A percentile compares a stretch with the other conserved stretches of the same genome.
Evolutionary conservation across 164 flowering plant species (phyloP).

Genomic region (Buxus sempervirens): DNA sequence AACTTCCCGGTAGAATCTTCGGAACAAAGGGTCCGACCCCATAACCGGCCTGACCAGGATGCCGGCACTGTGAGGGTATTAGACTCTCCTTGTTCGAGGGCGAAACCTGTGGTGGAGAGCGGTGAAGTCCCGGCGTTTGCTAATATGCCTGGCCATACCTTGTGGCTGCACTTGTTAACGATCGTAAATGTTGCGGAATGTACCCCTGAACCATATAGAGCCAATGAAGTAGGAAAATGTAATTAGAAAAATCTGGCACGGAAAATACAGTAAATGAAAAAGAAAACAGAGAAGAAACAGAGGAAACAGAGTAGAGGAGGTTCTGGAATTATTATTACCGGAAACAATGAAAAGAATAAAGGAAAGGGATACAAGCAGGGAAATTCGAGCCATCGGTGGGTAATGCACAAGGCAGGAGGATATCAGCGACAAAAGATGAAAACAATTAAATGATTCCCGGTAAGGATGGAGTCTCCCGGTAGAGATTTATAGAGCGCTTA

Average conservation of each 20-base stretch:
- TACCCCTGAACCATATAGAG: conserved; percentile 28
- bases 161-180: conserved; percentile 59
- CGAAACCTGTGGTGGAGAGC: conserved; percentile 69
- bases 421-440: too few species aligned
- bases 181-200: conserved; percentile 55
- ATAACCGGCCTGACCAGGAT: conserved; percentile 83
- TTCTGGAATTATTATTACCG: neutral
- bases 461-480: too few species aligned
- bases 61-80: conserved; percentile 43
- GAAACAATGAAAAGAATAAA: conserved; percentile 1
- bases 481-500: too few species aligned
- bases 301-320: neutral
- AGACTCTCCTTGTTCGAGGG: conserved; percentile 49
- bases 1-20: conserved; percentile 56
- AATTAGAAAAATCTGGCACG: too few species aligned
- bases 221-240: too few species aligned
- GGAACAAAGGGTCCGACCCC: conserved; percentile 81
- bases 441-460: too few species aligned
- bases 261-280: neutral
- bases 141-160: conserved; percentile 86
- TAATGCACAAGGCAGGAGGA: too few species aligned
- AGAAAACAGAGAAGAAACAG: neutral
- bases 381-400: neutral
- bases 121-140: conserved; percentile 63
- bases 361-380: too few species aligned